Base-by-base conservation (phyloP, 805 yeast species). In the Candida nonsorbophila region DNA sequence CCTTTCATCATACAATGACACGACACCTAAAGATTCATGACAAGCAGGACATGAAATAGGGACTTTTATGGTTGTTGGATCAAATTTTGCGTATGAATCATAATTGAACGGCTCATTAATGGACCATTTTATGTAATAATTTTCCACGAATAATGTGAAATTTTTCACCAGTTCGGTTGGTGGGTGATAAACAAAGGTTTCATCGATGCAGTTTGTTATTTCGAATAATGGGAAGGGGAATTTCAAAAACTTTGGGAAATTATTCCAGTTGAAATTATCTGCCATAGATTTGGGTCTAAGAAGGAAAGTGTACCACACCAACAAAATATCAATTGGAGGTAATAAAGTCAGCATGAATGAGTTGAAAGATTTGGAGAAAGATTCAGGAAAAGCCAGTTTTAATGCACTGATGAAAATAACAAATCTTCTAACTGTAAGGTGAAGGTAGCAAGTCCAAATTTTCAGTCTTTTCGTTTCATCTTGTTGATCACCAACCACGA, bases 251-350 rank as follows among this genome's bases (percentile, higher is more conserved):
- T 28, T 20, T 6, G 25, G 18, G 11, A 44, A 35, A 12, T 32
- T 26, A 24, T 33, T 36, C 16, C 42, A 30, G 2, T 29, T 28
- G n/a, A 41, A 39, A 14, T 22, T 31, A 25, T 39, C 47, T 29
- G 33, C 41, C 23, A 22, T 36, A 11, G 42, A 17, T 24, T 29
- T 30, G 7, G 51, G 49, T 19, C 41, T 46, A 20, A 45, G 30
- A 19, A 41, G 25, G 30, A 45, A 44, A 10, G 46, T 25, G 34
- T 48, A 49, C 53, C 53, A 48, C 6, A 45, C 48, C 34, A 48
- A 29, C 5, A 46, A 13, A 8, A 48, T 32, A 35, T 48, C 53
- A 11, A 48, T 24, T 13, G 53, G 51, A 9, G 53, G 53, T 6
- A 45, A 21, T 23, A 30, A 24, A 12, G 10, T 17, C 9, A 9